Conservation (phyloP, 2,329 filamentous ascomycete species). For the Colletotrichum truncatum region DNA sequence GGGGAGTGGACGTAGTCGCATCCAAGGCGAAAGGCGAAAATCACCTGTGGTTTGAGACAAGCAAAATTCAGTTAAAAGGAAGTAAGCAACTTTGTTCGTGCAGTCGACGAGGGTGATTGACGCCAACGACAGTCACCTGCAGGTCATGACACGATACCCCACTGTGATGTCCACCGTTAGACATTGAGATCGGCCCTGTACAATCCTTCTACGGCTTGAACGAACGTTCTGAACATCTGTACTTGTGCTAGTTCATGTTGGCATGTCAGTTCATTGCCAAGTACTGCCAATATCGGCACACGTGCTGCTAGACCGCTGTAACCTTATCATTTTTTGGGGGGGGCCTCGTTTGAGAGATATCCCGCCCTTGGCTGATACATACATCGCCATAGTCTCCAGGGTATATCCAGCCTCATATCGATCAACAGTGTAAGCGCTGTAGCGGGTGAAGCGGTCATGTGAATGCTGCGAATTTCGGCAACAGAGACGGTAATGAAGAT, state of each 20-base stretch:
- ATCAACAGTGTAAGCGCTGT: neutral
- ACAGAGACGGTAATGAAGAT: neutral
- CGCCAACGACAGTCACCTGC: neutral
- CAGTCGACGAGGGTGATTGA: neutral
- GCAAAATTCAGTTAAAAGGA: conserved; percentile 5
- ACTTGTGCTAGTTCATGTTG: neutral
- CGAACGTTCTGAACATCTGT: neutral
- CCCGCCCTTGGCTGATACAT: neutral
- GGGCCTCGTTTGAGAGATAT: neutral
- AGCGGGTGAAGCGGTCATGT: neutral
- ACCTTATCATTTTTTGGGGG: neutral
- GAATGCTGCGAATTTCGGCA: neutral
- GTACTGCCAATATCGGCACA: no score
- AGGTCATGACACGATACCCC: conserved; percentile 2
- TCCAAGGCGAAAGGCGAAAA: neutral
- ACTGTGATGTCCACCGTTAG: conserved; percentile 16
- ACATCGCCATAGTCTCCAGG: neutral
- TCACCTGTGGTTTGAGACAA: conserved; percentile 8
- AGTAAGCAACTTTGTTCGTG: neutral
- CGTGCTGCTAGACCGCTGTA: neutral
- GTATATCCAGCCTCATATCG: neutral
- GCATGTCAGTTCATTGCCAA: neutral
- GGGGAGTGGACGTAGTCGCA: neutral
- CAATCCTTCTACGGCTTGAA: neutral
- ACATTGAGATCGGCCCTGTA: conserved; percentile 21